phyloP scores from a whole-genome alignment of 768 basidiomycete genomes.

The Pholiota conissans region DNA sequence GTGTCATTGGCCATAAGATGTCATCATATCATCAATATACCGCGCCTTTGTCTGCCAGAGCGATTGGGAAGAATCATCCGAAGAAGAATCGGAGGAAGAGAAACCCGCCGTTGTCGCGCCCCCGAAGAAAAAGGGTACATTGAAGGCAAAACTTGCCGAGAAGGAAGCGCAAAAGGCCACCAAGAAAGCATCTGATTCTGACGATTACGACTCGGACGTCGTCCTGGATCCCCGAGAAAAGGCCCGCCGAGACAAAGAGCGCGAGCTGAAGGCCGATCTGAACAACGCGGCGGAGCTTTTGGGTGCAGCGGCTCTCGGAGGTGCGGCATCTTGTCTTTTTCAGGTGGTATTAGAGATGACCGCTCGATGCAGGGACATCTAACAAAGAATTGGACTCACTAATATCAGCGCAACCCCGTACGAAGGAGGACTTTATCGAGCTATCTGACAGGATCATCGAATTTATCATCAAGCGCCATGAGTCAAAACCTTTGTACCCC shows the following conservation, averaged over 20 bases:
- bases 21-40: slow-evolving; percentile 3
- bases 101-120: slow-evolving; percentile 56
- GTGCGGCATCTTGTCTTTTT: slow-evolving; percentile 35
- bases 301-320: slow-evolving; percentile 66
- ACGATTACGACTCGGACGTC: slow-evolving; percentile 68
- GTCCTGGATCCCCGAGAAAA: slow-evolving; percentile 82
- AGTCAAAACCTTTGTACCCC: slow-evolving; percentile 79
- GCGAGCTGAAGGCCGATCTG: slow-evolving; percentile 85
- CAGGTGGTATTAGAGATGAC: background rate
- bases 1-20: slow-evolving; percentile 26
- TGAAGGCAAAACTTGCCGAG: slow-evolving; percentile 91
- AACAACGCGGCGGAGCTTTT: slow-evolving; percentile 81
- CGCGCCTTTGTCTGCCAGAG: slow-evolving; percentile 52
- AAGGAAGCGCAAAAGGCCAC: slow-evolving; percentile 79
- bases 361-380: slow-evolving; percentile 52
- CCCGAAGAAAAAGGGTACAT: slow-evolving; percentile 88
- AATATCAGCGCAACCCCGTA: slow-evolving; percentile 78
- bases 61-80: slow-evolving; percentile 78
- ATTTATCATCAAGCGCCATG: slow-evolving; percentile 74
- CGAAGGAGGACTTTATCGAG: slow-evolving; percentile 83
- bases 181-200: slow-evolving; percentile 39
- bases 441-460: slow-evolving; percentile 77
- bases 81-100: slow-evolving; percentile 64
- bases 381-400: slow-evolving; percentile 68
- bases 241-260: slow-evolving; percentile 73